phyloP scores from a whole-genome alignment of 805 yeast species.

The Ogataea wickerhamii region DNA sequence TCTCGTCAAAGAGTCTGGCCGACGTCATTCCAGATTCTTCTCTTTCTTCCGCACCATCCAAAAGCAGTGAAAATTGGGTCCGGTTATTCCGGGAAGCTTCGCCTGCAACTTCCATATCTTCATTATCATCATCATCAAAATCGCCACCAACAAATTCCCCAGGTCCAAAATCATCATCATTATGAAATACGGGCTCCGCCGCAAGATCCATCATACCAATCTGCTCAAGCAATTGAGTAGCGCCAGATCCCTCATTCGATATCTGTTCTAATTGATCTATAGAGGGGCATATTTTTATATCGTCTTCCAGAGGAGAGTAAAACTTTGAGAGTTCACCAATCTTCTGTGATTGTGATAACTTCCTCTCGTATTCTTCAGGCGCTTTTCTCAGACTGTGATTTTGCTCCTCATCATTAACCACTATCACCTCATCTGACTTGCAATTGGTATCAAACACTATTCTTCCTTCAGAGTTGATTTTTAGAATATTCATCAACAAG shows the following conservation, averaged over 20 bases:
- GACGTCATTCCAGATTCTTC: slow-evolving; percentile 30
- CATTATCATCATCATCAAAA: slow-evolving; percentile 12
- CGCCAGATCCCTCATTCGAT: slow-evolving; percentile 25
- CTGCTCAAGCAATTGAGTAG: slow-evolving; percentile 24
- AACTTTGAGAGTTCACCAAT: slow-evolving; percentile 10
- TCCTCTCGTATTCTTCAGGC: slow-evolving; percentile 1
- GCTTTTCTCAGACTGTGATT: not conserved
- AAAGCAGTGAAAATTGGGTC: slow-evolving; percentile 31
- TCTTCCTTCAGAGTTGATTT: slow-evolving; percentile 43
- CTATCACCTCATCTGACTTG: slow-evolving; percentile 17
- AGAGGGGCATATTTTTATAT: slow-evolving; percentile 63
- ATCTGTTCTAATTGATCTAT: slow-evolving; percentile 49
- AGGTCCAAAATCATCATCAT: slow-evolving; percentile 18
- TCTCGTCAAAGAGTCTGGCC: slow-evolving; percentile 33
- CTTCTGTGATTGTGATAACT: not conserved
- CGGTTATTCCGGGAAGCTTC: slow-evolving; percentile 12
- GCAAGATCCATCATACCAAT: slow-evolving; percentile 23
- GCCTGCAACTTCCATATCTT: not conserved
- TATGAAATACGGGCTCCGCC: slow-evolving; percentile 18
- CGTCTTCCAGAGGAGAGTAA: slow-evolving; percentile 27
- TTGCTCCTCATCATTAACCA: slow-evolving; percentile 9
- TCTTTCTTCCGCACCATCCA: slow-evolving; percentile 28
- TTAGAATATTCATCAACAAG: slow-evolving; percentile 46
- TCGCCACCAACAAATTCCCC: slow-evolving; percentile 21
- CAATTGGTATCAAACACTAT: slow-evolving; percentile 47